These are phyloP conservation scores for Cyberlindnera mycetangii DNA, from an alignment of 805 yeast genomes.

Conservation along the genomic window DNA sequence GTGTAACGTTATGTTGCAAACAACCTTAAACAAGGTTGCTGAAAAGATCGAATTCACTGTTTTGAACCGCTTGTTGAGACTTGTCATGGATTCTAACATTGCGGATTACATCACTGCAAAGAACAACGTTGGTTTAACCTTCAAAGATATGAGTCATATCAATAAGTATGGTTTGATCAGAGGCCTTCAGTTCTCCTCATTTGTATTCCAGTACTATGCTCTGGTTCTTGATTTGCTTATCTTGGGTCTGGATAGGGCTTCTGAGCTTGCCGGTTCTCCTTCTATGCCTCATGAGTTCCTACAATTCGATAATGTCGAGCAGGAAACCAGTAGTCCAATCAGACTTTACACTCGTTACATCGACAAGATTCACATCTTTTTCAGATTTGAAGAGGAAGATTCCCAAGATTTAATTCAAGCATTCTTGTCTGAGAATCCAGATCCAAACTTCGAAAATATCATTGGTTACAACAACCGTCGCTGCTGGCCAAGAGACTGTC, in stretches of 20 bases:
- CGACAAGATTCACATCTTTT: conserved; percentile 77
- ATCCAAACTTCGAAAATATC: conserved; percentile 84
- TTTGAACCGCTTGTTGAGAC: conserved; percentile 72
- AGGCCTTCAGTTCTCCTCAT: conserved; percentile 89
- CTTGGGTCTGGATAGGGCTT: conserved; percentile 83
- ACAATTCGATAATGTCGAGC: conserved; percentile 56
- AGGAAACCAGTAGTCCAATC: conserved; percentile 72
- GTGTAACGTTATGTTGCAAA: conserved; percentile 80
- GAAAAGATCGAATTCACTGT: conserved; percentile 89
- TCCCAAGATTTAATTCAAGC: conserved; percentile 74
- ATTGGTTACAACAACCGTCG: conserved; percentile 83
- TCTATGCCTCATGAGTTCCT: conserved; percentile 71
- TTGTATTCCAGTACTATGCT: conserved; percentile 88
- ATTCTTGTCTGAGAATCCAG: conserved; percentile 80
- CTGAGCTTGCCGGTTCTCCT: conserved; percentile 80
- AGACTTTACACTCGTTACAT: conserved; percentile 77
- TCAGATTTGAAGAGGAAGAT: conserved; percentile 71
- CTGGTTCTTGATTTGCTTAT: conserved; percentile 76
- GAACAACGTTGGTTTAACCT: conserved; percentile 76
- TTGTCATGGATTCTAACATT: conserved; percentile 82
- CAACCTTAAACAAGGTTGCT: conserved; percentile 63
- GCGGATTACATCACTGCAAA: conserved; percentile 95
- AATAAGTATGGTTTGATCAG: conserved; percentile 85
- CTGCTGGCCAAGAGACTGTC: conserved; percentile 92
- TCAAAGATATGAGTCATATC: conserved; percentile 93